Conservation (phyloP, 164 flowering plant species). For the Taxillus chinensis region DNA sequence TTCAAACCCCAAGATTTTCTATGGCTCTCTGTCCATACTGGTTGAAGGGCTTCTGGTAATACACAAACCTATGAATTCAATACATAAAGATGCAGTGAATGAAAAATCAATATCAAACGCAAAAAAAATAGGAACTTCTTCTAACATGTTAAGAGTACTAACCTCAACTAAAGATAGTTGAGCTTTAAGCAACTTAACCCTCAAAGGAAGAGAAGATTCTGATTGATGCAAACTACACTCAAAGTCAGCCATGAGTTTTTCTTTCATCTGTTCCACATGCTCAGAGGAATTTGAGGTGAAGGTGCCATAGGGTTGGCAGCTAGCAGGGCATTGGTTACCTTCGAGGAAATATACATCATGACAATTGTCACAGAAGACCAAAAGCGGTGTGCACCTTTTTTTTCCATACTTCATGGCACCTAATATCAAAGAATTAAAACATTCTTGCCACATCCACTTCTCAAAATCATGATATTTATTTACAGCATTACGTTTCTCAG, state of each 20-base stretch:
- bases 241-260: constrained; percentile 16
- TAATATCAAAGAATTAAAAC: constrained; percentile 35
- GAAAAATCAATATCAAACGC: not conserved
- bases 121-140: not conserved
- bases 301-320: constrained; percentile 34
- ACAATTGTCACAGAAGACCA: constrained; percentile 47
- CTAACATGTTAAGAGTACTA: constrained; percentile 4
- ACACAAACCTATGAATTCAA: constrained; percentile 41
- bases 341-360: constrained; percentile 27
- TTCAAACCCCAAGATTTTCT: constrained; percentile 59
- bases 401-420: constrained; percentile 61
- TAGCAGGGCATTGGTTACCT: constrained; percentile 49
- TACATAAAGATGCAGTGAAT: not conserved
- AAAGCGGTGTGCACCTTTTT: constrained; percentile 37
- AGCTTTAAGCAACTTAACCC: constrained; percentile 50
- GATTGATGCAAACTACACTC: constrained; percentile 10
- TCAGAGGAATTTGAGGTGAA: constrained; percentile 29
- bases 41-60: constrained; percentile 55
- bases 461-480: constrained; percentile 54
- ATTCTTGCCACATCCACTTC: constrained; percentile 80
- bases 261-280: constrained; percentile 37
- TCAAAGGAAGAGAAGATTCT: constrained; percentile 33
- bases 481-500: constrained; percentile 37
- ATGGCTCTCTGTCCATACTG: constrained; percentile 53
- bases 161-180: constrained; percentile 66